phyloP scores from a whole-genome alignment of 192 early-diverging fungal genomes.

The Backusella tuberculispora region DNA sequence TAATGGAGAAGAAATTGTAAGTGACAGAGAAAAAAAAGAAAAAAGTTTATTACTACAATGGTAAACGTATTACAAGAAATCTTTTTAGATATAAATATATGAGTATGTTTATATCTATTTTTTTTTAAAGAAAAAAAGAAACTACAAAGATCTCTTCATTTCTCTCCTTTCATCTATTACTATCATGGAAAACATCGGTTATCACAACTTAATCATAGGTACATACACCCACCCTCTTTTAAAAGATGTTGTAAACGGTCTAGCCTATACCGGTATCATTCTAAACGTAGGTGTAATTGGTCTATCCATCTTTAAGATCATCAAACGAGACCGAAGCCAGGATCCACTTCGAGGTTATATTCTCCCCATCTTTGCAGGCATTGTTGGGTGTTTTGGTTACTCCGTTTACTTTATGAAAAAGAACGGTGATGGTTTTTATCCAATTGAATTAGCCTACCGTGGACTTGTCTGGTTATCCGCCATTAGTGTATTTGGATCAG shows the following conservation, averaged over 20 bases:
- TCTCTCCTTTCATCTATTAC: background rate
- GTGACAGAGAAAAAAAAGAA: background rate
- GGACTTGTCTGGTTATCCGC: background rate
- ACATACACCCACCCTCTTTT: background rate
- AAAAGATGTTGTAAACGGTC: background rate
- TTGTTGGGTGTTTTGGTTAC: background rate
- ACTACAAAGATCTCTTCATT: background rate
- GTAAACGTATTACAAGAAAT: background rate
- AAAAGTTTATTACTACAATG: background rate
- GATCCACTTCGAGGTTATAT: background rate
- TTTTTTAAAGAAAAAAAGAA: too few species aligned
- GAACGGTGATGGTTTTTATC: background rate
- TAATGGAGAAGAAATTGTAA: background rate
- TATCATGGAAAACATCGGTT: background rate
- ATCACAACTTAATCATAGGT: background rate
- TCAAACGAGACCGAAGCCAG: background rate
- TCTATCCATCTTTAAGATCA: background rate
- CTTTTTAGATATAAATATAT: background rate
- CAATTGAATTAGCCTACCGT: background rate
- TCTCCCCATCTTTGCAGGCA: background rate
- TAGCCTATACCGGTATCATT: background rate
- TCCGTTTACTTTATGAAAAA: constrained; percentile 9
- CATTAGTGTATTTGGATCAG: constrained; percentile 7
- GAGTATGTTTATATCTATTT: too few species aligned
- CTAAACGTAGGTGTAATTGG: background rate